Evolutionary conservation across 176 grass and related monocot genomes (phyloP), one percentile per base, ranked within the genome.

Genomic region (Metroxylon sagu): DNA sequence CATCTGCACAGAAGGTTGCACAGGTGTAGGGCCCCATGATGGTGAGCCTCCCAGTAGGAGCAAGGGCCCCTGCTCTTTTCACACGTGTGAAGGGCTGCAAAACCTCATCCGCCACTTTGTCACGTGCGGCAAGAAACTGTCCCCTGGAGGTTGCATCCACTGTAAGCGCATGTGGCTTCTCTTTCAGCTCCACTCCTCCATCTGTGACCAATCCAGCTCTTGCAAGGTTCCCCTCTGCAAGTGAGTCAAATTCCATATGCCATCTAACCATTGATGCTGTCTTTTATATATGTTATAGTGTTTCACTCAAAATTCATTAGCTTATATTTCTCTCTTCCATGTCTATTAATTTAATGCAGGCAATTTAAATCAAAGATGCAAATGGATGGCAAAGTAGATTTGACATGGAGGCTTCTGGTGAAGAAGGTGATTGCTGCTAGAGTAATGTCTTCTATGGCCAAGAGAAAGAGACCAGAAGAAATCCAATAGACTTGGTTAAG

Each of bases 91-190:
- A 4, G 87, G 84, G 19, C 50, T 92, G 48, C 81, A 66, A 26
- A 55, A 72, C 57, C 81, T 88, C 30, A 70, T 91, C 35, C 68
- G 70, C 14, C 93, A 97, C 76, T 80, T 85, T 35, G 61, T 54
- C 27, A n/a, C 61, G 16, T 98, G 93, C 52, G 0, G 15, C 8
- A 76, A 48, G 25, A 92, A 88, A 60, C 18, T 18, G 0, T 18
- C 74, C 5, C 59, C 79, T 4, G 62, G 67, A 18, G 80, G 75
- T 0, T 92, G 93, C 77, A 35, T 64, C 15, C 87, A 81, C 4
- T 97, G 93, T 72, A 91, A 76, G 76, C 79, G 81, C 60, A 67
- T 88, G 87, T 52, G 59, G 69, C 84, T 92, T 76, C 84, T 98
- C 4, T 68, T 98, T 73, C 80, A 76, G 25, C 77, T 97, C 16